Conservation (phyloP, 805 yeast genomes). For the Candida pini region DNA sequence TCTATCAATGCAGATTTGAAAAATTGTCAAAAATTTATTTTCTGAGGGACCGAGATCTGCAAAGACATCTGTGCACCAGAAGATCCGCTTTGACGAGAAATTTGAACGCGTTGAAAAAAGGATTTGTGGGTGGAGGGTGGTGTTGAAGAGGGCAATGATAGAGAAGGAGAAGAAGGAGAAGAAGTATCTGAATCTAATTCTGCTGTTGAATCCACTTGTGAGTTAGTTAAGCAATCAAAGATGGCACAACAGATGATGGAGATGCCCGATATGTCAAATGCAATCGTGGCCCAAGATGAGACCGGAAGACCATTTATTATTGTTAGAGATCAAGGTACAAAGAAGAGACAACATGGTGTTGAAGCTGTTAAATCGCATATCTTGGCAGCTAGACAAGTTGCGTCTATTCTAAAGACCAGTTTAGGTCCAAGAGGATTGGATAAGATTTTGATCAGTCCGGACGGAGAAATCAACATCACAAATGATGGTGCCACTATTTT, state of each 20-base stretch:
- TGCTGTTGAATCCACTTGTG: no score
- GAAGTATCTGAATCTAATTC: no score
- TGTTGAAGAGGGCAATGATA: no score
- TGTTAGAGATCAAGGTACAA: constrained; percentile 68
- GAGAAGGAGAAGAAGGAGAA: no score
- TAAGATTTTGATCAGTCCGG: constrained; percentile 90
- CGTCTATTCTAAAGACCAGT: constrained; percentile 86
- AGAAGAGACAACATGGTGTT: constrained; percentile 60
- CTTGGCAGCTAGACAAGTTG: constrained; percentile 90
- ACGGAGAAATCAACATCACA: constrained; percentile 96
- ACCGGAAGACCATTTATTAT: constrained; percentile 98
- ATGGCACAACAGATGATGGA: constrained; percentile 31
- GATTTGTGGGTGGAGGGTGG: no score
- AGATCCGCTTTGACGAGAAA: no score
- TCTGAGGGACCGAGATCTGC: no score
- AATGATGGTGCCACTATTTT: constrained; percentile 98
- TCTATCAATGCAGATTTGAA: no score
- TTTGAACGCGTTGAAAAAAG: no score
- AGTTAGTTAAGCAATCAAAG: no score
- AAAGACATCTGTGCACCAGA: no score
- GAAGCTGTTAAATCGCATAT: constrained; percentile 87
- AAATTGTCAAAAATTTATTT: no score
- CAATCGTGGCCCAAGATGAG: constrained; percentile 98
- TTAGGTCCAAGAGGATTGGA: constrained; percentile 98
- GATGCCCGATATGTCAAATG: constrained; percentile 94